A percentile compares a stretch with the other conserved stretches of the same genome.
Evolutionary conservation across 345 rosid genomes (phyloP).

Genomic region (Melaleuca alternifolia): DNA sequence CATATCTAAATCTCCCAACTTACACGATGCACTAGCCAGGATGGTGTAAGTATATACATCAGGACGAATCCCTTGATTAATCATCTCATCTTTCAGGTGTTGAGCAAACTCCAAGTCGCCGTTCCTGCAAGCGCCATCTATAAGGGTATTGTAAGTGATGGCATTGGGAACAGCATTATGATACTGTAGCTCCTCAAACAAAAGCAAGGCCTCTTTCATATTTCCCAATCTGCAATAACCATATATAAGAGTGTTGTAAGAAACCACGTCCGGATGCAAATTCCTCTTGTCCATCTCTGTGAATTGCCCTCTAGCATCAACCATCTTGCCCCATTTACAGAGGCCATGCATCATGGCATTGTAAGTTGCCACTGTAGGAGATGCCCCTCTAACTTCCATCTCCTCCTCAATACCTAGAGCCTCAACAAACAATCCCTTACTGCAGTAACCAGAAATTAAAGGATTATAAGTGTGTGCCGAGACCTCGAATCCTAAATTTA

Average conservation of each 20-base stretch:
- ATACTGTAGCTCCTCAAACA: constrained; percentile 44
- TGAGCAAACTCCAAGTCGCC: constrained; percentile 42
- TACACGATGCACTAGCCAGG: constrained; percentile 47
- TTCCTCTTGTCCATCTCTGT: constrained; percentile 30
- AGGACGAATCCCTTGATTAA: constrained; percentile 31
- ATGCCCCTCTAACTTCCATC: constrained; percentile 35
- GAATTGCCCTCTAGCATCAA: constrained; percentile 38
- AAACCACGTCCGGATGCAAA: constrained; percentile 43
- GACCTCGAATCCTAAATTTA: constrained; percentile 32
- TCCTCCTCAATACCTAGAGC: constrained; percentile 38
- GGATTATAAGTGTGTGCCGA: constrained; percentile 46
- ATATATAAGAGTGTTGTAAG: constrained; percentile 53
- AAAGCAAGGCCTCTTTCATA: constrained; percentile 43
- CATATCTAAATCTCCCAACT: constrained; percentile 32
- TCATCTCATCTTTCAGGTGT: constrained; percentile 58
- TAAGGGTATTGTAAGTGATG: constrained; percentile 56
- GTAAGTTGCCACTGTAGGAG: constrained; percentile 31
- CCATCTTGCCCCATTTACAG: constrained; percentile 35
- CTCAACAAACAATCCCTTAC: constrained; percentile 40
- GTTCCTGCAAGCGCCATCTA: constrained; percentile 55
- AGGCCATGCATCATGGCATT: constrained; percentile 39
- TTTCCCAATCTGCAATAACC: constrained; percentile 51
- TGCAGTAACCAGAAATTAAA: constrained; percentile 43
- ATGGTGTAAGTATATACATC: constrained; percentile 58
- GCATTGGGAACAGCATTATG: constrained; percentile 27